Evolutionary conservation across 352 stramenopile genomes (phyloP), one percentile per base, ranked within the genome.

Genomic region (Phytophthora kernoviae): DNA sequence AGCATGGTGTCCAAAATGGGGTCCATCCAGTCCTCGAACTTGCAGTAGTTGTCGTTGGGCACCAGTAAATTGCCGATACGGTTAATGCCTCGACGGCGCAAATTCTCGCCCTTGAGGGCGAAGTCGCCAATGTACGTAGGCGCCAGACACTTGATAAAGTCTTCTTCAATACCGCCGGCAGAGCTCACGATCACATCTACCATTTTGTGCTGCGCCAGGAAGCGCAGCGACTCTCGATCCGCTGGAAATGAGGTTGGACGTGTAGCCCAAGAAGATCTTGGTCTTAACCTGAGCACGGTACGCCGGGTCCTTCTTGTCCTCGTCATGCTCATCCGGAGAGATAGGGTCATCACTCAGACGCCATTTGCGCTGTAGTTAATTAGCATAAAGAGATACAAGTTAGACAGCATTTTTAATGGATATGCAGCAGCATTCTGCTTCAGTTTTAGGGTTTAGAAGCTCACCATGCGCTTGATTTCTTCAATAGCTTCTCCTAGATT

Each of bases 111-210:
- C 53, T 96, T 90, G n/a, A 99, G 79, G 22, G 87, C 80, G 65
- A 99, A 99, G 60, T 99, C 97, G 15, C 98, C 98, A 45, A 99
- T 91, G 77, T 98, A 99, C 11, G 97, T 99, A 12, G 93, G 94
- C 39, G 96, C 91, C 48, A 99, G 92, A 68, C 98, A 99, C 84
- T 99, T 99, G 69, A 99, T 99, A 33, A 99, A 97, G 77, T 99
- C 98, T 73, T 99, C 98, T 58, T 98, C 91, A 42, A 98, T 89
- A 53, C 93, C 93, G 24, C 92, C 93, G 21, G 84, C 90, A 0
- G 88, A 97, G 22, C 90, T 93, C 14, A 99, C 96, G 54, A 99
- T 97, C 18, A 96, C 91, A 71, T 99, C 97, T 37, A 99, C 85
- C 86, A 99, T 96, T 59, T 98, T 98, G 81, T 99, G 96, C 69